Conservation (phyloP, 768 basidiomycete species). For the Tulasnella sp. region DNA sequence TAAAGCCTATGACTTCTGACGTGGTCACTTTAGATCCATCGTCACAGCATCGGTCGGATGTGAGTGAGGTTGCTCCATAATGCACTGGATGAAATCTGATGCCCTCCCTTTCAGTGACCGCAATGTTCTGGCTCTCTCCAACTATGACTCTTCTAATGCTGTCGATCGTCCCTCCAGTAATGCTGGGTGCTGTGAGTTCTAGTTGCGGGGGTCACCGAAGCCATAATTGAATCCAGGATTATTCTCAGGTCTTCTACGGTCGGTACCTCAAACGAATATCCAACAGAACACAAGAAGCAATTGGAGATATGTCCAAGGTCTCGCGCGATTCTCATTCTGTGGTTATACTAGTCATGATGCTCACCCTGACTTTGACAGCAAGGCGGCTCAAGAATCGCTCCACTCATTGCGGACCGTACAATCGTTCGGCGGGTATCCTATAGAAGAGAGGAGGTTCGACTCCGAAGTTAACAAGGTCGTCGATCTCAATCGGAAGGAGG, state of each 20-base stretch:
- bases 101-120: slow-evolving; percentile 48
- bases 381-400: slow-evolving; percentile 85
- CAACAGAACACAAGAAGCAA: slow-evolving; percentile 84
- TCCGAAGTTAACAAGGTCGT: slow-evolving; percentile 52
- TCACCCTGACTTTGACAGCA: background rate
- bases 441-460: slow-evolving; percentile 70
- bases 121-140: slow-evolving; percentile 90
- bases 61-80: slow-evolving; percentile 33
- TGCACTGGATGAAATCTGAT: background rate
- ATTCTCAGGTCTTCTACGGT: slow-evolving; percentile 78
- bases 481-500: slow-evolving; percentile 70
- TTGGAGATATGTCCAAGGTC: slow-evolving; percentile 87
- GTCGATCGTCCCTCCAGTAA: slow-evolving; percentile 78
- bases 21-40: slow-evolving; percentile 46
- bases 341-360: background rate
- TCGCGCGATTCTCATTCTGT: too few relatives aligned
- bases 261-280: slow-evolving; percentile 87
- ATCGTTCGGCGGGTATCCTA: slow-evolving; percentile 72
- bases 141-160: slow-evolving; percentile 88
- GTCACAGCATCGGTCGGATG: slow-evolving; percentile 92
- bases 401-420: slow-evolving; percentile 82
- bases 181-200: slow-evolving; percentile 62
- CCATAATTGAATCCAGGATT: background rate
- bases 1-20: background rate
- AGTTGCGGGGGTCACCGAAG: slow-evolving; percentile 20